Conservation (phyloP, 257 asterid species). For the Asclepias syriaca region DNA sequence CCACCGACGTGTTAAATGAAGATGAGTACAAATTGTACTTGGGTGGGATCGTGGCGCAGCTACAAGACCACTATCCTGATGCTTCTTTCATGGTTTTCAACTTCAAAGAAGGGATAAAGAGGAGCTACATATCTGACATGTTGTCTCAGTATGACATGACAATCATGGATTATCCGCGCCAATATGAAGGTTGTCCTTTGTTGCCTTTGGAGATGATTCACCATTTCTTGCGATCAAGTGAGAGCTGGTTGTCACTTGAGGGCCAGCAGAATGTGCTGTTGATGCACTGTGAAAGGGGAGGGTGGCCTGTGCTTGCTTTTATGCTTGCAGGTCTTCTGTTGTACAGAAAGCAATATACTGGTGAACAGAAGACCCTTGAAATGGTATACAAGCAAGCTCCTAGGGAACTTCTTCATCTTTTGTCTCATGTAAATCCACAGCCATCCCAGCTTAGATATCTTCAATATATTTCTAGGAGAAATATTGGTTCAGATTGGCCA, state of each 20-base stretch:
- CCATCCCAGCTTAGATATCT: slow-evolving; percentile 98
- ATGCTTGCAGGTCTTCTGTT: slow-evolving; percentile 99
- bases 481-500: slow-evolving; percentile 80
- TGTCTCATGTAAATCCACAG: slow-evolving; percentile 94
- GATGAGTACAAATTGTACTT: slow-evolving; percentile 81
- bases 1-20: slow-evolving; percentile 83
- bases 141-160: slow-evolving; percentile 96
- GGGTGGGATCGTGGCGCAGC: slow-evolving; percentile 95
- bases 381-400: slow-evolving; percentile 99
- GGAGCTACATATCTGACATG: slow-evolving; percentile 83
- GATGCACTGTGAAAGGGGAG: slow-evolving; percentile 98
- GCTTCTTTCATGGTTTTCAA: slow-evolving; percentile 99
- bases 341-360: slow-evolving; percentile 84
- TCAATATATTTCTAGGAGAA: slow-evolving; percentile 83
- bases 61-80: slow-evolving; percentile 94
- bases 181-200: slow-evolving; percentile 86
- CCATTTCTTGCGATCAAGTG: slow-evolving; percentile 94
- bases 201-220: slow-evolving; percentile 94
- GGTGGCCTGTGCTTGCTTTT: slow-evolving; percentile 97
- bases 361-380: slow-evolving; percentile 95
- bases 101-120: slow-evolving; percentile 83
- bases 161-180: slow-evolving; percentile 97
- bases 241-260: slow-evolving; percentile 97
- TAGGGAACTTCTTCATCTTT: slow-evolving; percentile 86
- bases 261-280: slow-evolving; percentile 97